Evolutionary conservation across 225 moss, liverwort and hornwort genomes (phyloP).

Genomic region (Lunularia cruciata): DNA sequence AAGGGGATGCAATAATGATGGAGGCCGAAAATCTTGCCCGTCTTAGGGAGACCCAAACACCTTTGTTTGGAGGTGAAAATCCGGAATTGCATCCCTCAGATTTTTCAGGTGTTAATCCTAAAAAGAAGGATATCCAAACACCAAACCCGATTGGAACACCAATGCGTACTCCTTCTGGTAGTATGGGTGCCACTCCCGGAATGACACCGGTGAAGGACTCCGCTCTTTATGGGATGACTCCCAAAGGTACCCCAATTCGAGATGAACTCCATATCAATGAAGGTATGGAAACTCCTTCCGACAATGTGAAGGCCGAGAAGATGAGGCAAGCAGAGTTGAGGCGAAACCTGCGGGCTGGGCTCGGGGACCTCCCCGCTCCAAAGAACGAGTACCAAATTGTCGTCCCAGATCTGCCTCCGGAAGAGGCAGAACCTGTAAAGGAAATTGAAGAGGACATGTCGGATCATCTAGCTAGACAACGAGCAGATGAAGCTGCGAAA

Average conservation of each 20-base stretch:
- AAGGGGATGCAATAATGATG: constrained; percentile 99
- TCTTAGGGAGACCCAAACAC: constrained; percentile 85
- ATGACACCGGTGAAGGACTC: constrained; percentile 52
- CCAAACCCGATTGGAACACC: constrained; percentile 88
- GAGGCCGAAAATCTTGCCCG: constrained; percentile 97
- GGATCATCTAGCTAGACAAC: constrained; percentile 59
- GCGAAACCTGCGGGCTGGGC: constrained; percentile 63
- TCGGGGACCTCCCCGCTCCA: constrained; percentile 72
- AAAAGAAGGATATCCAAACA: constrained; percentile 80
- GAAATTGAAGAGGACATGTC: constrained; percentile 83
- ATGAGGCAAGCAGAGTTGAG: constrained; percentile 67
- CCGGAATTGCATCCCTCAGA: constrained; percentile 91
- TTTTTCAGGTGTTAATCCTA: constrained; percentile 86
- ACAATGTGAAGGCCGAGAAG: constrained; percentile 67
- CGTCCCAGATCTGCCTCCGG: constrained; percentile 73
- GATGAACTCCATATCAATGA: constrained; percentile 93
- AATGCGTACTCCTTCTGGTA: constrained; percentile 66
- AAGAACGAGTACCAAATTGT: constrained; percentile 92
- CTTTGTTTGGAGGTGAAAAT: constrained; percentile 88
- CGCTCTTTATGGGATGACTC: constrained; percentile 55
- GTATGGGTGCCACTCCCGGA: constrained; percentile 54
- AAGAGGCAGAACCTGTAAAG: constrained; percentile 60
- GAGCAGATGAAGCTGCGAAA: constrained; percentile 57
- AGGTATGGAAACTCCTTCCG: constrained; percentile 62
- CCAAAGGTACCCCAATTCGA: constrained; percentile 75